Base-by-base conservation (phyloP, 345 rosid species). In the Brassica juncea region DNA sequence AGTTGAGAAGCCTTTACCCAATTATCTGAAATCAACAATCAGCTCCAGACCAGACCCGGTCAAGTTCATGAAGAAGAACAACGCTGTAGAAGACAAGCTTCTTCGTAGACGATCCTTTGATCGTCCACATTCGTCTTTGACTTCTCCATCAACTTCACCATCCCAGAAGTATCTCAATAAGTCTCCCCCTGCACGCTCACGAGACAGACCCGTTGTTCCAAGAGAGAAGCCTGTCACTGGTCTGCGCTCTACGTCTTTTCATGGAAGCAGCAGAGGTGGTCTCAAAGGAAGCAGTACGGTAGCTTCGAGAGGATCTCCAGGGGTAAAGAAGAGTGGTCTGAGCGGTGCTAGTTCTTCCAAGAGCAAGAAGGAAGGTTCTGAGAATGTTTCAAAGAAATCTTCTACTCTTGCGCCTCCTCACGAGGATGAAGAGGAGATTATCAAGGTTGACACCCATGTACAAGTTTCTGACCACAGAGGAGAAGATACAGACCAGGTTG, bases 21-120 rank as follows among this genome's bases (percentile, higher is more conserved):
- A 86, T 79, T 86, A 90, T 80, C 89, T 90, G 28, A 92, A 70
- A 70, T 90, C 96, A 0, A 90, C 95, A 10, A 8, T 80, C 14
- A 85, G 87, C 77, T 88, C 92, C 37, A 82, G 85, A 66, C 66
- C 76, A 27, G 88, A 87, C 28, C 59, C 85, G 11, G 61, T 66
- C 37, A 89, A 82, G 66, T 72, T 32, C 27, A 44, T 21, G 2
- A 86, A 75, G 84, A 91, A 87, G 78, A 71, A 75, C 49, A 70
- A 71, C 42, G 77, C 39, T 69, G 14, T 68, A 0, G 86, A 69
- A 23, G 88, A 84, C 35, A 85, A 79, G 68, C 81, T 82, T 77
- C 79, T 82, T 9, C 83, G 94, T 68, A 85, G 97, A 84, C 87
- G 93, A 81, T 94, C 98, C 14, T 86, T 89, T 10, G 98, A 94